Base-by-base conservation (phyloP, 2,329 filamentous ascomycete species). In the Sarocladiaceae sp. region DNA sequence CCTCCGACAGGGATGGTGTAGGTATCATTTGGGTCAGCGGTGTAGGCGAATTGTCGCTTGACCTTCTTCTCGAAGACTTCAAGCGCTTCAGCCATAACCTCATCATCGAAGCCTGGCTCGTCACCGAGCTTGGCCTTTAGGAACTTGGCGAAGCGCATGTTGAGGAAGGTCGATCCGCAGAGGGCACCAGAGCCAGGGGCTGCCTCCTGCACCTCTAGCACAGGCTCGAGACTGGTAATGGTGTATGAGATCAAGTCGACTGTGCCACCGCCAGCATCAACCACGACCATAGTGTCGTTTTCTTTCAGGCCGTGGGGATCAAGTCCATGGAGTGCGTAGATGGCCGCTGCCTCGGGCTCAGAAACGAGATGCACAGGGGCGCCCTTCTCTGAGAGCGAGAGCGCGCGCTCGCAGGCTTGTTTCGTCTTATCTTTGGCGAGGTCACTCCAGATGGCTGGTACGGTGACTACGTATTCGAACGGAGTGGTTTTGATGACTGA, bases 391-490 rank as follows among this genome's bases (percentile, higher is more conserved):
- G 60, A 64, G 3, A 71, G 58, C 8, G 62, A 64, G 1, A 59
- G 57, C 13, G 71, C 68, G 11, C 59, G 61, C 53, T 70, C 60
- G 37, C 71, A 75, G 15, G 76, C 75, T 48, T 70, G 65, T 42
- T 67, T 65, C 1, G 76, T 81, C 54, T 70, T 72, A 35, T 77
- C 67, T 42, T 76, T 79, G 50, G 77, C 76, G 4, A 69, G 62
- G 37, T 80, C 76, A 42, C 71, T 77, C 79, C 78, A 82, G 6
- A 82, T 76, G 5, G 78, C 77, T 1, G 79, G 79, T 0, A 82
- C 77, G 0, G 78, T 79, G 40, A 81, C 61, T 40, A 81, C 70
- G 49, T 79, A 78, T 51, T 79, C 70, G 5, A 78, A 63, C 1
- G 71, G 65, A 0, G 66, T 76, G 40, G 58, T 69, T 4, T 65